Conservation (phyloP, 2,329 filamentous ascomycete genomes). For the Aspergillus cejpii region DNA sequence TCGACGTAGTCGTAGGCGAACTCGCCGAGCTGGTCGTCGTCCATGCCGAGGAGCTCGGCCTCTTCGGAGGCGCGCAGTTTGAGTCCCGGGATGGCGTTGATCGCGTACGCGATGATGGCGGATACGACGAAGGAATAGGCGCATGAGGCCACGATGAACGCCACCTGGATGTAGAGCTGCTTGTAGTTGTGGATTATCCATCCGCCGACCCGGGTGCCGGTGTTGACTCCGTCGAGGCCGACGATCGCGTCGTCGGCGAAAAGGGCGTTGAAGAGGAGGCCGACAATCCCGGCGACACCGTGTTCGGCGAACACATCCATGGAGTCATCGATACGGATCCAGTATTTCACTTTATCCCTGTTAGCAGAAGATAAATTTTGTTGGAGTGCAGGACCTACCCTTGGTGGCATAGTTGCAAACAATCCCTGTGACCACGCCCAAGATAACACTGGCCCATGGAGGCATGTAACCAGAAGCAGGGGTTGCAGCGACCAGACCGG, state of each 20-base stretch:
- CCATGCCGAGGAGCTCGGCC: constrained; percentile 61
- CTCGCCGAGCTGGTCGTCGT: constrained; percentile 48
- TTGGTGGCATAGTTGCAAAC: constrained; percentile 83
- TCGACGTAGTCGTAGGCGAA: constrained; percentile 50
- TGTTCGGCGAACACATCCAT: constrained; percentile 91
- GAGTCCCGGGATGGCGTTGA: constrained; percentile 65
- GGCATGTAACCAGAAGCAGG: constrained; percentile 74
- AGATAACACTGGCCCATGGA: constrained; percentile 56
- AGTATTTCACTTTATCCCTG: constrained; percentile 66
- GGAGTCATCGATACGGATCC: constrained; percentile 74
- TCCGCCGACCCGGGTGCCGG: constrained; percentile 48
- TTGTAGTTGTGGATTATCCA: constrained; percentile 66
- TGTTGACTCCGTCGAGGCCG: constrained; percentile 61
- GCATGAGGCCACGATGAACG: constrained; percentile 59
- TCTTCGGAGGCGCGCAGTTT: constrained; percentile 61
- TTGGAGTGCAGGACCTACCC: constrained; percentile 56
- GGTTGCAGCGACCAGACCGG: constrained; percentile 80
- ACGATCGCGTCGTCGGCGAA: constrained; percentile 71
- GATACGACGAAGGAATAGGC: constrained; percentile 62
- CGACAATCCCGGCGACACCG: constrained; percentile 73
- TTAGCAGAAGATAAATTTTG: too few species aligned
- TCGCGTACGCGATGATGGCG: constrained; percentile 61
- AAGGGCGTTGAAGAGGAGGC: constrained; percentile 70
- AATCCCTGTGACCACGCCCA: constrained; percentile 58
- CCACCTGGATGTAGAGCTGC: constrained; percentile 65